These are phyloP conservation scores for Lyophyllum atratum DNA, from an alignment of 768 basidiomycete genomes.

Conservation along the genomic window DNA sequence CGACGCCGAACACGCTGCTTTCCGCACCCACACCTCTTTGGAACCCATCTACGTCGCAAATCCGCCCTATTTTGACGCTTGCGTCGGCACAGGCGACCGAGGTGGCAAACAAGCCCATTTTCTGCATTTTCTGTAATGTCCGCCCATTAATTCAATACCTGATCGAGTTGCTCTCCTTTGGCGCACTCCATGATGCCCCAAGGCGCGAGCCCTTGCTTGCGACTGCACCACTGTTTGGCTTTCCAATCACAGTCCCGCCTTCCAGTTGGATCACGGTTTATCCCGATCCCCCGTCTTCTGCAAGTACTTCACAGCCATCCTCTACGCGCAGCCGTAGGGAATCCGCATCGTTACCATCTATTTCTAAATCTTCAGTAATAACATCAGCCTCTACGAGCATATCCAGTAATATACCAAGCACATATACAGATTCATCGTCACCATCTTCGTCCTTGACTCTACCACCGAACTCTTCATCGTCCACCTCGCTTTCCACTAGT, in stretches of 20 bases:
- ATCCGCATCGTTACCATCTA: neutral
- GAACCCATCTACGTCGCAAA: neutral
- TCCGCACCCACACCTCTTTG: neutral
- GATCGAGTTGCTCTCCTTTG: neutral
- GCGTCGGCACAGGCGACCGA: neutral
- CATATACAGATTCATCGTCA: constrained; percentile 5
- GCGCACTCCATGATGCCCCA: neutral
- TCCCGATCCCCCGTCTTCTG: neutral
- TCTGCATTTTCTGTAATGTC: neutral
- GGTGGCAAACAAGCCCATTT: neutral
- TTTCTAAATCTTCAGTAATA: neutral
- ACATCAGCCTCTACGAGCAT: neutral
- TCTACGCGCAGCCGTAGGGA: neutral
- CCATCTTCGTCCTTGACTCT: constrained; percentile 2
- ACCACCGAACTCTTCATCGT: neutral
- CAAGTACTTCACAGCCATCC: neutral
- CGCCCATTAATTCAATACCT: neutral
- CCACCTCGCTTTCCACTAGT: neutral
- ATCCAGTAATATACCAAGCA: constrained; percentile 1
- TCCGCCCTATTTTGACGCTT: neutral
- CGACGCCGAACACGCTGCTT: neutral
- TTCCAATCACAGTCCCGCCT: neutral
- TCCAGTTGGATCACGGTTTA: neutral
- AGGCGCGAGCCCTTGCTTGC: neutral
- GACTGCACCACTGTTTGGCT: neutral